These are phyloP conservation scores for Corymbia maculata DNA, from an alignment of 345 rosid species.

Conservation along the genomic window DNA sequence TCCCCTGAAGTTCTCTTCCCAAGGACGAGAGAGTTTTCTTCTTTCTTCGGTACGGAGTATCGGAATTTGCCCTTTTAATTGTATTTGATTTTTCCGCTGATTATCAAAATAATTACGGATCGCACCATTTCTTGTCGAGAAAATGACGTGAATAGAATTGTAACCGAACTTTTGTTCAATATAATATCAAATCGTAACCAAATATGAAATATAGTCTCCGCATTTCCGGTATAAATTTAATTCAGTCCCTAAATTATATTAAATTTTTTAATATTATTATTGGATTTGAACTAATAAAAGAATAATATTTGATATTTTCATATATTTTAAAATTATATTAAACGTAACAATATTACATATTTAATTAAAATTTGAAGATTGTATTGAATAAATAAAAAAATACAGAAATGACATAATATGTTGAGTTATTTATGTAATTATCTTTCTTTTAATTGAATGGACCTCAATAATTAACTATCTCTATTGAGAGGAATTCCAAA, in stretches of 20 bases:
- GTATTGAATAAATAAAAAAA: not conserved
- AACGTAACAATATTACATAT: not conserved
- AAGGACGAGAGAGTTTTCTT: not conserved
- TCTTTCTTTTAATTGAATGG: no score
- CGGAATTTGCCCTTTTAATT: not conserved
- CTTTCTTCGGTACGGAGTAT: not conserved
- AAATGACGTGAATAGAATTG: no score
- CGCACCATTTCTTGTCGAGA: no score
- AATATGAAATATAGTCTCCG: fast-evolving
- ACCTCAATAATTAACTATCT: no score
- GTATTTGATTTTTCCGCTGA: not conserved
- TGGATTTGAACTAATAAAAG: no score
- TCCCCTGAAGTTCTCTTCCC: not conserved
- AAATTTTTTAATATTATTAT: fast-evolving
- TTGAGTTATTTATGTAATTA: not conserved
- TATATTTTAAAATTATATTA: not conserved
- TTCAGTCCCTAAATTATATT: no score
- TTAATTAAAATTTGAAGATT: not conserved
- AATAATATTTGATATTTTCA: not conserved
- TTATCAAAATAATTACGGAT: not conserved
- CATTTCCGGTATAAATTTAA: no score
- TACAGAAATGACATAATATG: fast-evolving
- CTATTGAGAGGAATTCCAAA: not conserved
- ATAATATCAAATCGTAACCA: no score
- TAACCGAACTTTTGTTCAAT: no score